These are phyloP conservation scores for Bipolaris sorokiniana DNA, from an alignment of 2,329 filamentous ascomycete genomes.

Conservation along the genomic window DNA sequence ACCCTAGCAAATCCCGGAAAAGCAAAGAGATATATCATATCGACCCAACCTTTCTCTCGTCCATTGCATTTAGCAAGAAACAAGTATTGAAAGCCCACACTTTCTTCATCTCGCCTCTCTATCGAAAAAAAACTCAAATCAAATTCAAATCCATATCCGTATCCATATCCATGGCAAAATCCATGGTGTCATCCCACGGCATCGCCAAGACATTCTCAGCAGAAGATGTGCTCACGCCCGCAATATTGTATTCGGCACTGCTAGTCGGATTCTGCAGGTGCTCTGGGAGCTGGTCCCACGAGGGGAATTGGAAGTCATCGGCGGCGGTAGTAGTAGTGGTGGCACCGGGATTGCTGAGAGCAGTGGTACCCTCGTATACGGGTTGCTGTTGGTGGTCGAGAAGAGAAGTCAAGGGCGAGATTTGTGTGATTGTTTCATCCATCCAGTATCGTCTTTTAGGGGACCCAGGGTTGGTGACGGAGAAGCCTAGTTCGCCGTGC, in stretches of 20 bases:
- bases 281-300: constrained; percentile 36
- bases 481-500: constrained; percentile 29
- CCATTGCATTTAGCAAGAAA: no score
- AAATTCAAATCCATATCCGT: constrained; percentile 36
- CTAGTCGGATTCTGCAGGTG: constrained; percentile 34
- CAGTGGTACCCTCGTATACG: constrained; percentile 11
- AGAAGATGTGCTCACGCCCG: constrained; percentile 14
- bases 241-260: constrained; percentile 25
- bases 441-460: constrained; percentile 19
- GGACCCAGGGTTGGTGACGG: constrained; percentile 8
- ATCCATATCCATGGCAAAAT: constrained; percentile 43
- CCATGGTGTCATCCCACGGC: constrained; percentile 41
- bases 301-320: constrained; percentile 32
- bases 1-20: background rate
- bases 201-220: constrained; percentile 14
- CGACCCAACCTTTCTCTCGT: no score
- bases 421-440: constrained; percentile 7
- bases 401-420: constrained; percentile 8
- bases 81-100: no score
- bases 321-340: background rate
- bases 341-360: constrained; percentile 8
- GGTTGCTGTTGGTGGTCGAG: constrained; percentile 1
- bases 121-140: background rate
- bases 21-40: background rate
- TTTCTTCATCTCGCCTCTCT: no score